These are phyloP conservation scores for Psilocybe azurescens DNA, from an alignment of 768 basidiomycete species.

Conservation along the genomic window DNA sequence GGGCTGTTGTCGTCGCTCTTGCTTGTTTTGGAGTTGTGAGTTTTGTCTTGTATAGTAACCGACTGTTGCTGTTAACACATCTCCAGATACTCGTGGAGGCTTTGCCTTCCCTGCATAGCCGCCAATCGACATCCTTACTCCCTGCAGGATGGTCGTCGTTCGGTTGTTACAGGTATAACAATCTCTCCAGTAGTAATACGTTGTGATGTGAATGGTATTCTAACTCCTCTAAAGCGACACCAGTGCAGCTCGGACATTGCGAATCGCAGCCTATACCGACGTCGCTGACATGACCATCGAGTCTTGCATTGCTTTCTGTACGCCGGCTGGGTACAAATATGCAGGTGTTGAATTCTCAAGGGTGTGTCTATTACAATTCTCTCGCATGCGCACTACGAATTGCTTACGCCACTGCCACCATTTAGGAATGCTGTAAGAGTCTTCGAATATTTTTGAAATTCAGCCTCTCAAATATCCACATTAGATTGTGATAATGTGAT, in stretches of 20 bases:
- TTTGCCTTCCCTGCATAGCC: no score
- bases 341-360: constrained; percentile 53
- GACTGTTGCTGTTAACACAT: no score
- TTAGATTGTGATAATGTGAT: no score
- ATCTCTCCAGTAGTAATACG: not conserved
- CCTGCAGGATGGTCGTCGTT: not conserved
- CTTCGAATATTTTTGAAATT: no score
- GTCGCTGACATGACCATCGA: constrained; percentile 64
- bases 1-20: no score
- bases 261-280: constrained; percentile 43
- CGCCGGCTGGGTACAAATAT: constrained; percentile 51
- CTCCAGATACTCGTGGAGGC: no score
- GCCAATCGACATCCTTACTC: not conserved
- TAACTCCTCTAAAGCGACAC: constrained; percentile 49
- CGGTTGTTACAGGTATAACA: not conserved
- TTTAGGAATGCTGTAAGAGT: no score
- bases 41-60: no score
- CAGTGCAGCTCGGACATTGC: constrained; percentile 57
- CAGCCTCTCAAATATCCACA: no score
- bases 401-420: no score
- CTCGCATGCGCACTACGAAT: no score
- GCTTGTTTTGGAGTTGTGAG: no score
- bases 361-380: not conserved
- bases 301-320: constrained; percentile 50
- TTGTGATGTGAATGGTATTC: not conserved